phyloP scores from a whole-genome alignment of 495 filamentous ascomycete species.

The Rusavskia elegans region DNA sequence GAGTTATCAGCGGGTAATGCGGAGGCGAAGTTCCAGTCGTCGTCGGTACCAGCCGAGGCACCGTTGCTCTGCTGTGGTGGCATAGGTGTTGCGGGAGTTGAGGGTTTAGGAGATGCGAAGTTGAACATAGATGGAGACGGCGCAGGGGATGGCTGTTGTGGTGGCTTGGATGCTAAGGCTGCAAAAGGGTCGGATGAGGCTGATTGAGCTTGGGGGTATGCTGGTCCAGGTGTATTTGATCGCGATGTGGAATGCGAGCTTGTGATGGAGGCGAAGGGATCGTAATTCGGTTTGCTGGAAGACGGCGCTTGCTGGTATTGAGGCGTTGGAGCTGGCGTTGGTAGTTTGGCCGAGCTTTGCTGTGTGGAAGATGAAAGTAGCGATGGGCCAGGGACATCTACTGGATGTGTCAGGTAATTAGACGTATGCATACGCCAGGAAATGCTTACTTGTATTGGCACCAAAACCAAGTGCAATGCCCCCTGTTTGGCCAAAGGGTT shows the following conservation, averaged over 20 bases:
- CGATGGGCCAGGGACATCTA: slow-evolving; percentile 47
- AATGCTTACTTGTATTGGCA: slow-evolving; percentile 41
- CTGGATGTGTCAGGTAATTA: neutral
- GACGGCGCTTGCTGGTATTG: slow-evolving; percentile 21
- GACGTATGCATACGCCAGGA: neutral
- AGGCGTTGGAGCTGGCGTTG: slow-evolving; percentile 20
- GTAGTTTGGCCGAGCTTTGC: slow-evolving; percentile 32
- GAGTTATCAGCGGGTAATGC: slow-evolving; percentile 54
- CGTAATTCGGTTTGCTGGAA: slow-evolving; percentile 37
- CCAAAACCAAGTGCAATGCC: slow-evolving; percentile 78
- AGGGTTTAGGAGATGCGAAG: slow-evolving; percentile 15
- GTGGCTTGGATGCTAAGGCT: slow-evolving; percentile 43
- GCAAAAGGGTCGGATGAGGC: slow-evolving; percentile 47
- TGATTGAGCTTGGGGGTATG: slow-evolving; percentile 21
- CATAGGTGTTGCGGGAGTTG: slow-evolving; percentile 7
- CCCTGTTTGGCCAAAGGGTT: slow-evolving; percentile 51
- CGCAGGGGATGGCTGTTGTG: slow-evolving; percentile 14
- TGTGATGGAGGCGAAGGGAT: slow-evolving; percentile 39
- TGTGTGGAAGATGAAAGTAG: slow-evolving; percentile 47
- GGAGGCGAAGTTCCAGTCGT: slow-evolving; percentile 91
- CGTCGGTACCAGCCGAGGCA: slow-evolving; percentile 27
- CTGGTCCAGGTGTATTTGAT: slow-evolving; percentile 30
- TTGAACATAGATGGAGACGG: slow-evolving; percentile 30
- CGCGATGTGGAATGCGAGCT: slow-evolving; percentile 30
- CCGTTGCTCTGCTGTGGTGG: slow-evolving; percentile 15